phyloP scores from a whole-genome alignment of 306 rosid genomes.

The Casuarina equisetifolia region DNA sequence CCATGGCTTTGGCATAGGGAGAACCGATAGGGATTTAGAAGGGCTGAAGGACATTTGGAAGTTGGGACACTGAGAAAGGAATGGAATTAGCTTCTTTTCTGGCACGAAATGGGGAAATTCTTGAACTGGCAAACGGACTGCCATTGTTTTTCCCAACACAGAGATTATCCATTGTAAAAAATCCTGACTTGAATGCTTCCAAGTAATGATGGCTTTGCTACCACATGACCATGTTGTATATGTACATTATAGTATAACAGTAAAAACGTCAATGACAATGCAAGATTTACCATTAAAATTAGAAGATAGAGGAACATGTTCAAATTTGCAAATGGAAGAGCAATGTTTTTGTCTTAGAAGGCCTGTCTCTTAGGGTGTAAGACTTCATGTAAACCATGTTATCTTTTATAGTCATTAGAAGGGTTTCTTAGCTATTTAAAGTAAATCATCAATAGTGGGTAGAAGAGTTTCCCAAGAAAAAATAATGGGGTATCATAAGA shows the following conservation, averaged over 20 bases:
- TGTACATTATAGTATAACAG: neutral
- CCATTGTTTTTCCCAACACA: slow-evolving; percentile 44
- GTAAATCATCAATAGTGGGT: neutral
- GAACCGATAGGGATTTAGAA: slow-evolving; percentile 46
- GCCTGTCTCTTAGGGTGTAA: neutral
- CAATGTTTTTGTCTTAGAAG: neutral
- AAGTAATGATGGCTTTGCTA: slow-evolving; percentile 16
- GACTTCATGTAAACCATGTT: neutral
- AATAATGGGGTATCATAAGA: neutral
- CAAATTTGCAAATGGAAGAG: slow-evolving; percentile 11
- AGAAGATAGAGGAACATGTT: slow-evolving; percentile 9
- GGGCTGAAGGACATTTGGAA: slow-evolving; percentile 52
- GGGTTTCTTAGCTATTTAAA: neutral
- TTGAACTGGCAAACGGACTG: slow-evolving; percentile 45
- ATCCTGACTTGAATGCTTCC: slow-evolving; percentile 53
- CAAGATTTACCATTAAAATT: slow-evolving; percentile 6
- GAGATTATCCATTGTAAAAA: slow-evolving; percentile 45
- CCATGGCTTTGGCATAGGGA: slow-evolving; percentile 39
- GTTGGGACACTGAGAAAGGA: slow-evolving; percentile 51
- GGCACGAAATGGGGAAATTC: slow-evolving; percentile 39
- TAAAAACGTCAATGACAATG: neutral
- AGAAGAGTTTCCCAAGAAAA: neutral
- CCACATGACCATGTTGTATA: too few relatives aligned
- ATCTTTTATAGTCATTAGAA: neutral
- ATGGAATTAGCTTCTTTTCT: slow-evolving; percentile 49